Evolutionary conservation across 192 early-diverging fungal species (phyloP), one percentile per base, ranked within the genome.

Genomic region (Backusella sp.): DNA sequence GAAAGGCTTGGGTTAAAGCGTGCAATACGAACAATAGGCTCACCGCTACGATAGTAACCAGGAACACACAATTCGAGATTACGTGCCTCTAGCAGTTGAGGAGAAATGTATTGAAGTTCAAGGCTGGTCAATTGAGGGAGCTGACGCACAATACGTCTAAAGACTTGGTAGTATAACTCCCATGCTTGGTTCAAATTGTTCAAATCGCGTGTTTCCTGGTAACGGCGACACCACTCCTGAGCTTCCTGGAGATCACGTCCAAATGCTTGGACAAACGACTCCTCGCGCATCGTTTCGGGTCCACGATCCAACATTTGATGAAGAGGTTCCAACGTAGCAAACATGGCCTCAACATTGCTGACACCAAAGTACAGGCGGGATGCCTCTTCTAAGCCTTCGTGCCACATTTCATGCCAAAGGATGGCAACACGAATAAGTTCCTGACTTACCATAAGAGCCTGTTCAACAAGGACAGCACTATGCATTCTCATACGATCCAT

Each of bases 401-500:
- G 91, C 98, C 98, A 99, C 94, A 96, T 93, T 83, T 99, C 98
- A 42, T 96, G 94, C 92, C 96, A 96, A 44, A 97, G 79, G 73
- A 98, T 94, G 6, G 98, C 95, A 9, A 97, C 94, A n/a, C 97
- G 91, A 77, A 99, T 97, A 28, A 99, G 89, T 78, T 99, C 98
- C 79, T 96, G 93, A 79, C 94, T 95, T 39, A 99, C 97, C 28
- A 99, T 80, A 7, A 97, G 82, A 8, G 96, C 97, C 87, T 96
- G 95, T 59, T 97, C 94, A 7, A 99, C 97, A 70, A 99, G 86
- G 28, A 85, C 74, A 12, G 96, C 87, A 72, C 90, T 91, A 80
- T 96, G 90, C 46, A 92, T 86, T 17, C 94, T 84, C 89, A 99
- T 92, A 78, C 96, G 95, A 66, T 97, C 95, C 90, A 98, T 91